Base-by-base conservation (phyloP, 2,329 filamentous ascomycete genomes). In the Pseudocercospora macadamiae region DNA sequence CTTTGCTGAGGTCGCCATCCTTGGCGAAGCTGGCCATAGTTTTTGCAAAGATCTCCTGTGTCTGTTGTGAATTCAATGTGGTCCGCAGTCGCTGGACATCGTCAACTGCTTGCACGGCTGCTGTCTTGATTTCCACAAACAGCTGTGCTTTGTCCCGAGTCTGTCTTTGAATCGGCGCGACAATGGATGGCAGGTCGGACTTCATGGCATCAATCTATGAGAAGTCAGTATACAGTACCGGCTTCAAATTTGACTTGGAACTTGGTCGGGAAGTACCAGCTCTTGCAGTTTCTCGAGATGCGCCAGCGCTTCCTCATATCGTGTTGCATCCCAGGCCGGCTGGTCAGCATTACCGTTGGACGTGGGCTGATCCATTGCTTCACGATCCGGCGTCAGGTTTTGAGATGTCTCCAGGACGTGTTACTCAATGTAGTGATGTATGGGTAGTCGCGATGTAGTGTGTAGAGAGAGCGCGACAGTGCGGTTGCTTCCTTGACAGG, bases 221-320 rank as follows among this genome's bases (percentile, higher is more conserved):
- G 67, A 45, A 68, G 62, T 45, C 30, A 57, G 39, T 30, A 44
- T 32, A 47, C 36, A 4, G 37, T 26, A 28, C 4, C 7, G 19
- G 6, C 6, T 12, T 32, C 30, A 34, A 34, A 34, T 7, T 14
- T 34, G 7, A 34, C 7, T 14, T 34, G 30, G 30, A 14, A 7
- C 7, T 34, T 14, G 7, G 30, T 7, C 30, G 30, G 30, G 30
- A 28, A 6, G n/a, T 61, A 78, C 79, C 68, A 79, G 74, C 39
- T 74, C 69, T 62, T 79, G 76, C 3, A 81, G 70, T 37, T 70
- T 66, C 63, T 79, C 76, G 18, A 81, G 70, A 45, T 76, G 73
- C 30, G 76, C 76, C 37, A 82, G 76, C 2, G 77, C 77, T 57
- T 72, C 70, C 65, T 71, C 72, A 61, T 66, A 67, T 48, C 68